phyloP scores from a whole-genome alignment of 1,284 basidiomycete genomes.

The Erythrobasidium hasegawianum region DNA sequence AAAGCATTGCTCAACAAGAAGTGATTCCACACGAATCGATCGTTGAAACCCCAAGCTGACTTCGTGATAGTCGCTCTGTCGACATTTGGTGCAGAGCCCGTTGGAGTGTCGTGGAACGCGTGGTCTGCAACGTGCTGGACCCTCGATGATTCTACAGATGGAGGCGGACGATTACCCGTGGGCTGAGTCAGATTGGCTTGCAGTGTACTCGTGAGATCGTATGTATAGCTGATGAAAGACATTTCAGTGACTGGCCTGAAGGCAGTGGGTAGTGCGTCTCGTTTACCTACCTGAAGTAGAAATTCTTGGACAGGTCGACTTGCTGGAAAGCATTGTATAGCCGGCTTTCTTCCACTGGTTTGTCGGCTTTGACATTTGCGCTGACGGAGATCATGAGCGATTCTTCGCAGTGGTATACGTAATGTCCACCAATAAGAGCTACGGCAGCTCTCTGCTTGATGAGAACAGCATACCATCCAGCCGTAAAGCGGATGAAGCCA shows the following conservation, averaged over 20 bases:
- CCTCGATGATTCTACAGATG: conserved; percentile 7
- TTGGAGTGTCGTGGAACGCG: conserved; percentile 35
- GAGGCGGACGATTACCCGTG: conserved; percentile 19
- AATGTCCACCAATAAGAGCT: conserved; percentile 90
- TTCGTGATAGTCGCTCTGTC: neutral
- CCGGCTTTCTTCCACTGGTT: conserved; percentile 69
- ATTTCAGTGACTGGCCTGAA: neutral
- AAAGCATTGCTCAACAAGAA: conserved; percentile 71
- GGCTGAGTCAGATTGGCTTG: conserved; percentile 82
- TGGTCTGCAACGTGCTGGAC: conserved; percentile 25
- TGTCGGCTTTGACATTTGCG: conserved; percentile 71
- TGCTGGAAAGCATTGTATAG: conserved; percentile 91
- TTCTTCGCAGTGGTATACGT: conserved; percentile 93
- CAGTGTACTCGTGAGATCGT: conserved; percentile 91
- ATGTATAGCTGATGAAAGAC: conserved; percentile 69
- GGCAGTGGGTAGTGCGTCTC: neutral
- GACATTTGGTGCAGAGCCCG: neutral
- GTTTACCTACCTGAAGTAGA: conserved; percentile 81
- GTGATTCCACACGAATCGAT: conserved; percentile 95
- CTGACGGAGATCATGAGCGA: conserved; percentile 76
- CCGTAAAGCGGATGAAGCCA: conserved; percentile 84
- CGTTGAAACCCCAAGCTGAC: conserved; percentile 62
- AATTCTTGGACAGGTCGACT: conserved; percentile 97
- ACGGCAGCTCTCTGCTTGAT: conserved; percentile 88
- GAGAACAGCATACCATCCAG: conserved; percentile 83